Base-by-base conservation (phyloP, 2,329 filamentous ascomycete species). In the Pseudocercospora fijiensis region DNA sequence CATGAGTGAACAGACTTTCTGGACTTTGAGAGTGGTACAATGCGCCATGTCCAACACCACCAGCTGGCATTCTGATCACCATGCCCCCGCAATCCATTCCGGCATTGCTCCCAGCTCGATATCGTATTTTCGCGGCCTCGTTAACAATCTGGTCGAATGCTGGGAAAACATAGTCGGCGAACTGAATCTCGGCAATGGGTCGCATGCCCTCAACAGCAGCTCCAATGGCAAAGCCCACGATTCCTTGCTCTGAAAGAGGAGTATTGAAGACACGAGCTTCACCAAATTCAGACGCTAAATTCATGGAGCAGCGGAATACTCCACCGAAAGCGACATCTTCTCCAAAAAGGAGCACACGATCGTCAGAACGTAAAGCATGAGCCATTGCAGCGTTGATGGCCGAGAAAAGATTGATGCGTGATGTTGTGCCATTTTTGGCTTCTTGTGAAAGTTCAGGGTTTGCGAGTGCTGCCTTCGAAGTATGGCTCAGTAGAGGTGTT, bases 301-400 rank as follows among this genome's bases (percentile, higher is more conserved):
- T 91, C 87, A 95, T 94, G 6, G 70, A 72, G 30, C 91, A 97
- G 62, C 95, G 86, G 75, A 99, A 99, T 16, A 99, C 95, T 60
- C 95, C 95, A 47, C 95, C 95, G 72, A 99, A 99, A 13, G 95
- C 91, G 7, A 99, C 92, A 75, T 99, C 95, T 78, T 99, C 95
- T 47, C 95, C 95, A 73, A 99, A 99, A 9, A 99, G 84, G 62
- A 98, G 81, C 22, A 96, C 92, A 18, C 89, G 88, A 68, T 96
- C 91, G 72, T 97, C 93, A 37, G 89, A 86, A 16, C 89, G 86
- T 27, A 99, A 84, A 24, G 94, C 91, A 64, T 89, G 90, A 22
- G 90, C 86, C 22, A 99, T 83, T 10, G 94, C 93, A 69, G 94
- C 88, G 76, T 98, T 98, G 81, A 99, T 88, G 57, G 95, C 89